Evolutionary conservation across 768 basidiomycete genomes (phyloP), one percentile per base, ranked within the genome.

Genomic region (Termitomyces sp.): DNA sequence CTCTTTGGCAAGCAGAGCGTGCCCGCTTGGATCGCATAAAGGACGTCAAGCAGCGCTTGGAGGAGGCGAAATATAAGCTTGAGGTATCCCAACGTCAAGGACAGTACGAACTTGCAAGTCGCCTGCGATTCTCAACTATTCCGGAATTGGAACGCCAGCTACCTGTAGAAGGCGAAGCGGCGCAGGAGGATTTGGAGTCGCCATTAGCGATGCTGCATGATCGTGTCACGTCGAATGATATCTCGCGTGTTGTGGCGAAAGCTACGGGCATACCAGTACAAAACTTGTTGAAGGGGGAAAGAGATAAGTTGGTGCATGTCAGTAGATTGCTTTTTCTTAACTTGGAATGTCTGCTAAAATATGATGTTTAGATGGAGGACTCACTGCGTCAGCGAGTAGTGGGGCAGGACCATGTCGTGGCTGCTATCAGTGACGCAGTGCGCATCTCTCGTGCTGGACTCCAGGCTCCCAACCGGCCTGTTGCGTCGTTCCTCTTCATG

Each of bases 211-310:
- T 90, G 81, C 74, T 95, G 35, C 86, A 93, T 62, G 93, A 94
- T 60, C 78, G 92, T 41, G 92, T 97, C 8, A 94, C 90, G 7
- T 87, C 87, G n/a, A 86, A 84, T 63, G 92, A 95, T 68, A 94
- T 96, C 50, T 84, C 94, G 2, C 78, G 90, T 2, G 94, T 95
- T 22, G 88, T 95, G 3, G 92, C 91, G 7, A 89, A 87, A 66
- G 80, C 90, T 0, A 97, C 94, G 0, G 94, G 94, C 6, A 94
- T 96, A 28, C 94, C 94, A 0, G 92, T 95, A 1, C 84, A 91
- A 70, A 94, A 88, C 65, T 71, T 96, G 59, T 71, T 96, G 63
- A 92, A 90, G 68, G 93, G 94, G 4, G 94, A 98, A 70, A 76
- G 88, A 61, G 92, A 98, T 68, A 92, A 90, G 66, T 77, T 97